Base-by-base conservation (phyloP, 331 rosid genomes). In the Malus hybrid region DNA sequence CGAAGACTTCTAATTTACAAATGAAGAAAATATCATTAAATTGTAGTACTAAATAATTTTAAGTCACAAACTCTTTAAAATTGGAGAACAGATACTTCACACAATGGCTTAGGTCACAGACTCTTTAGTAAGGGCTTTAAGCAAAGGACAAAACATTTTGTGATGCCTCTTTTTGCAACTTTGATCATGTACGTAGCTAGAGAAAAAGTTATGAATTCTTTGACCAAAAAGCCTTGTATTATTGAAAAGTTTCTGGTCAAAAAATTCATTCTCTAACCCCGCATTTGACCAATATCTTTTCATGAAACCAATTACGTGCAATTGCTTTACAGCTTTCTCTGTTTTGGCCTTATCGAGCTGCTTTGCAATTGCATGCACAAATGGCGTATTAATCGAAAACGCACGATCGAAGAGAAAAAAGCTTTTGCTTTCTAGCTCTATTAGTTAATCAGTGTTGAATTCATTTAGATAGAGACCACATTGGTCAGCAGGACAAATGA, bases 161-260 rank as follows among this genome's bases (percentile, higher is more conserved):
- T 16, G 44, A 27, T 65, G 70, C 66, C 19, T 60, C 31, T 63
- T 72, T 78, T 78, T 28, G 20, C 46, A 72, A 65, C 77, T 71
- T 78, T 19, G 46, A 29, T 74, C 70, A 63, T 22, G 29, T 33
- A 44, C 62, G 22, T 46, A 73, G 31, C 42, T 36, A 36, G 46
- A 44, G 14, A 48, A 81, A 80, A 85, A 34, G 75, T 70, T 62
- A 46, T 71, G 60, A 67, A 60, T 61, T 61, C 34, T 69, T 77
- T 69, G 82, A 65, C 74, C 70, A n/a, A 63, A 76, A 84, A 73
- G 85, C 67, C 34, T 70, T 59, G 34, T 69, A 73, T 52, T 52
- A 61, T 83, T 13, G 69, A 36, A 71, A 87, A 83, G 84, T 76
- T 24, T 80, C 50, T 10, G 64, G 86, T 86, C 84, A 86, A 84